A percentile compares a stretch with the other conserved stretches of the same genome.
Conservation (phyloP, 1,284 basidiomycete species). For the Fomitopsis schrenkii region DNA sequence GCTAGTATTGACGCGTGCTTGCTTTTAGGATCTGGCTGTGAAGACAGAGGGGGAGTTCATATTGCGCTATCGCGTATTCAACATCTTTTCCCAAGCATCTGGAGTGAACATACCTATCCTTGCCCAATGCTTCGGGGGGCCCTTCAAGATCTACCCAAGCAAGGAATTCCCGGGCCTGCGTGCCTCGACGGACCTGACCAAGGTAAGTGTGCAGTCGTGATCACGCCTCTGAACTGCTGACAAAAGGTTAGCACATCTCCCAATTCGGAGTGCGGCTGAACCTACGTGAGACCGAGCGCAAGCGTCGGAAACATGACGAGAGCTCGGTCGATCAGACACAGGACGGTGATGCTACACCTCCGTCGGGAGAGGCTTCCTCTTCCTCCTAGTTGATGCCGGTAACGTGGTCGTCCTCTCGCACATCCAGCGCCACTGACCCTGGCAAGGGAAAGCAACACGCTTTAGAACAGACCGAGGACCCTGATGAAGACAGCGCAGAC, state of each 20-base stretch:
- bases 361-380: neutral
- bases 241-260: constrained; percentile 6
- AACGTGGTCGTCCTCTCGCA: neutral
- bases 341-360: neutral
- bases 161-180: constrained; percentile 76
- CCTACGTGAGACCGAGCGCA: constrained; percentile 10
- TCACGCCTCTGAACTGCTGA: constrained; percentile 1
- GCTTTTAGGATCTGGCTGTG: constrained; percentile 23
- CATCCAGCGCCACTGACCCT: neutral
- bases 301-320: constrained; percentile 5
- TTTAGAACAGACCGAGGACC: neutral
- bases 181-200: constrained; percentile 71
- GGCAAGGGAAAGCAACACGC: neutral
- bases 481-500: neutral
- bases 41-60: constrained; percentile 23
- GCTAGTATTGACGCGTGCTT: neutral
- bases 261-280: constrained; percentile 7
- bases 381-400: neutral
- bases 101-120: constrained; percentile 45
- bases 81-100: constrained; percentile 17
- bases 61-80: constrained; percentile 24
- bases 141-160: constrained; percentile 72
- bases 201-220: constrained; percentile 36
- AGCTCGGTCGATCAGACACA: neutral
- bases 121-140: constrained; percentile 50